Evolutionary conservation across 352 stramenopile genomes (phyloP).

Genomic region (Phytophthora chlamydospora): DNA sequence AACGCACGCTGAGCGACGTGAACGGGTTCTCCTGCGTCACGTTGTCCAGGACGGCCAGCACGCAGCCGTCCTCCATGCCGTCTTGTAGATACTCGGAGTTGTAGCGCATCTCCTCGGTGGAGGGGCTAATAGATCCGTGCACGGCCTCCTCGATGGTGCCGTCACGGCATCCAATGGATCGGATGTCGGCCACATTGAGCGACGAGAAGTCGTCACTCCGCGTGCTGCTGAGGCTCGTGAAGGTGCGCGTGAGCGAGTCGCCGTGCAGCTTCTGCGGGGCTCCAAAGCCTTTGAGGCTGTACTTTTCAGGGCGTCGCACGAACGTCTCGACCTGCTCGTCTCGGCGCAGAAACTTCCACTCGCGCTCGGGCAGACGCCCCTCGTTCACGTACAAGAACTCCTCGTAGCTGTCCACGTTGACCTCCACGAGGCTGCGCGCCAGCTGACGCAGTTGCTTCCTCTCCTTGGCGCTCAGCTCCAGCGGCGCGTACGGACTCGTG

Average conservation of each 20-base stretch:
- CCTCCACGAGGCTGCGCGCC: constrained; percentile 17
- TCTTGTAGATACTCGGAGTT: constrained; percentile 27
- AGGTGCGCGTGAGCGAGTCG: constrained; percentile 10
- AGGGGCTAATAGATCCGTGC: constrained; percentile 24
- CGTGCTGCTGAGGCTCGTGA: constrained; percentile 15
- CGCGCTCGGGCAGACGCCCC: constrained; percentile 4
- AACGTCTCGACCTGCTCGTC: constrained; percentile 24
- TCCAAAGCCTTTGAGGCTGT: constrained; percentile 20
- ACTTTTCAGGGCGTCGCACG: constrained; percentile 17
- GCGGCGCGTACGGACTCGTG: constrained; percentile 17
- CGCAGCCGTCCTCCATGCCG: constrained; percentile 21
- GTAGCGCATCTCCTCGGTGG: constrained; percentile 28
- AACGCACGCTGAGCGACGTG: constrained; percentile 10
- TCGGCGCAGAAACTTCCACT: constrained; percentile 22
- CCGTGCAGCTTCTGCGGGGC: constrained; percentile 20
- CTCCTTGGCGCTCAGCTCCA: constrained; percentile 15
- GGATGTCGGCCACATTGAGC: constrained; percentile 22
- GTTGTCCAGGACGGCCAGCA: constrained; percentile 24
- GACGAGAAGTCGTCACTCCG: constrained; percentile 15
- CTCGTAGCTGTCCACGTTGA: constrained; percentile 26
- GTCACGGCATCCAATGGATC: constrained; percentile 10
- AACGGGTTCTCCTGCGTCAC: constrained; percentile 17
- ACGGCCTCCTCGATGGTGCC: constrained; percentile 27
- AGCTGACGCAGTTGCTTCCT: constrained; percentile 20
- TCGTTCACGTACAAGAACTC: constrained; percentile 17